Conservation (phyloP, 23 red algal species). For the Cyanidiococcus yangmingshanensis region DNA sequence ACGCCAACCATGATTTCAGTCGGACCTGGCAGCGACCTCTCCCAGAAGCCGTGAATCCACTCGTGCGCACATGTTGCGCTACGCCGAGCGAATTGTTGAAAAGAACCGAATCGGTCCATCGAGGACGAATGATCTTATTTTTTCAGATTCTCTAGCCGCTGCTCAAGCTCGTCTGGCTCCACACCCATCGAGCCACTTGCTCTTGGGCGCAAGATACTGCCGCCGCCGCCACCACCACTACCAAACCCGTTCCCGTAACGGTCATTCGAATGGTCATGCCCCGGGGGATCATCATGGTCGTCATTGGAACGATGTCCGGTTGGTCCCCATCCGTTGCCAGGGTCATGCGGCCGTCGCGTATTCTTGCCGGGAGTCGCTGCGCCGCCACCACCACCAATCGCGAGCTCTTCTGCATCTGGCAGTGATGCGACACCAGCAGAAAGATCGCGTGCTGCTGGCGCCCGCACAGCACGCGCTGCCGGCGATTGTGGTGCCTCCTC, state of each 20-base stretch:
- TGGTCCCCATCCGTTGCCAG: neutral
- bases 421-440: neutral
- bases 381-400: neutral
- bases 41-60: too few relatives aligned
- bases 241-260: neutral
- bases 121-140: too few relatives aligned
- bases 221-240: neutral
- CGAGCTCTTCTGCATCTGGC: neutral
- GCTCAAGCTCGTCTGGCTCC: neutral
- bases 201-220: neutral
- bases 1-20: too few relatives aligned
- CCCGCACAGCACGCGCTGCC: neutral
- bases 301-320: neutral
- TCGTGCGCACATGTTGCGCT: too few relatives aligned
- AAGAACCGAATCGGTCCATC: too few relatives aligned
- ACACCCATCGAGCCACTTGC: neutral
- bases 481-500: slow-evolving; percentile 37
- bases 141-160: neutral
- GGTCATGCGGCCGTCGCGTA: neutral
- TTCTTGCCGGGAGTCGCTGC: neutral
- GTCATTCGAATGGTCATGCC: neutral
- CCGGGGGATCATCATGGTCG: neutral
- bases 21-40: too few relatives aligned
- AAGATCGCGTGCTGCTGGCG: neutral
- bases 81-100: too few relatives aligned